These are phyloP conservation scores for Cladosporium sp. DNA, from an alignment of 2,329 filamentous ascomycete species.

Conservation along the genomic window DNA sequence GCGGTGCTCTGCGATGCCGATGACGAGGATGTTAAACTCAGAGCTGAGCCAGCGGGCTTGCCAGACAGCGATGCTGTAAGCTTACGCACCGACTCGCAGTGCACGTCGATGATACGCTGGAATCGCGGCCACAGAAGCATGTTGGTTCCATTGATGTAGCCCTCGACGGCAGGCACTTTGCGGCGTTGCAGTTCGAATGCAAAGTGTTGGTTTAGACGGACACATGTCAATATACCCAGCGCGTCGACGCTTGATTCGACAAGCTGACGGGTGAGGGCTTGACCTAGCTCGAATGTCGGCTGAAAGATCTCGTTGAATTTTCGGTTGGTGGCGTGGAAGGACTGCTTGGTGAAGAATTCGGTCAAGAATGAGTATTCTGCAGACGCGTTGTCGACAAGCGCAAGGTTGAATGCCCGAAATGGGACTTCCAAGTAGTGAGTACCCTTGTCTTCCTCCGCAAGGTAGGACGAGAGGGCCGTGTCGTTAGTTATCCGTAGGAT, in stretches of 20 bases:
- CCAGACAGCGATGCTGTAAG: conserved; percentile 43
- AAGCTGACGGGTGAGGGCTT: conserved; percentile 67
- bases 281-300: conserved; percentile 79
- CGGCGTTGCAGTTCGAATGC: conserved; percentile 90
- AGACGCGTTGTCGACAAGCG: conserved; percentile 85
- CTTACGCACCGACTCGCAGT: conserved; percentile 77
- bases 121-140: conserved; percentile 97
- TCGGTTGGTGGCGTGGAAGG: conserved; percentile 69
- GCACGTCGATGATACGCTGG: conserved; percentile 86
- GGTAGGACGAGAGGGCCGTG: conserved; percentile 74
- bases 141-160: conserved; percentile 87
- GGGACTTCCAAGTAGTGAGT: conserved; percentile 83
- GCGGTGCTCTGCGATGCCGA: conserved; percentile 64
- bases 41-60: conserved; percentile 46
- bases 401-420: conserved; percentile 92
- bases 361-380: conserved; percentile 93
- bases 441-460: conserved; percentile 82
- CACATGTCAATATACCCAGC: conserved; percentile 81
- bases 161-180: conserved; percentile 80
- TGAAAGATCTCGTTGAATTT: conserved; percentile 87
- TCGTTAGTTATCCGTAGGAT: conserved; percentile 68
- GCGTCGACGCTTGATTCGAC: conserved; percentile 74
- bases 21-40: conserved; percentile 47
- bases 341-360: conserved; percentile 77
- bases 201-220: conserved; percentile 86